phyloP scores from a whole-genome alignment of 257 asterid species.

The Pogostemon cablin region DNA sequence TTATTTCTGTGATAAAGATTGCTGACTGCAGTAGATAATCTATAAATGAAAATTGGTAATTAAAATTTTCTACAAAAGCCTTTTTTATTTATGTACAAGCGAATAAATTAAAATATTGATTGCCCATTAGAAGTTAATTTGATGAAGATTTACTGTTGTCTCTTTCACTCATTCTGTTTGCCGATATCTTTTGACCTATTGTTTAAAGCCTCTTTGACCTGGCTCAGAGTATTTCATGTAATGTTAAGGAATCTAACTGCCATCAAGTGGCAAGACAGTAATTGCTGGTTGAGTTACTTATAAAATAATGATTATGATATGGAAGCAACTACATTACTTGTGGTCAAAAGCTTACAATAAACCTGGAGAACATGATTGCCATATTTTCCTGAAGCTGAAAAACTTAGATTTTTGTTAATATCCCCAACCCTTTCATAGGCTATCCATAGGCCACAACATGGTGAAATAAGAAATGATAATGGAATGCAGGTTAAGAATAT shows the following conservation, averaged over 20 bases:
- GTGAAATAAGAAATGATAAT: not conserved
- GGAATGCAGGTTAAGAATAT: not conserved
- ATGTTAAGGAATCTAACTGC: not conserved
- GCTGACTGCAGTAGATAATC: not conserved
- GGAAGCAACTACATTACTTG: slow-evolving; percentile 5
- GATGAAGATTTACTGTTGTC: not conserved
- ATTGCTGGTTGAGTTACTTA: slow-evolving; percentile 8
- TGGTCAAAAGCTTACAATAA: slow-evolving; percentile 6
- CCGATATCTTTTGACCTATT: slow-evolving; percentile 19
- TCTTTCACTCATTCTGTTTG: not conserved
- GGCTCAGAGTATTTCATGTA: slow-evolving; percentile 20
- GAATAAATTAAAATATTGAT: not conserved
- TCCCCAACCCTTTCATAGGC: not conserved
- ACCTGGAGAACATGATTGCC: slow-evolving; percentile 20
- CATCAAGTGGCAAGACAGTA: slow-evolving; percentile 1
- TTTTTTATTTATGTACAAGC: not conserved
- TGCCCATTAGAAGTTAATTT: not conserved
- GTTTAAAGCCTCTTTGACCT: slow-evolving; percentile 16
- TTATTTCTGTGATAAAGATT: not conserved
- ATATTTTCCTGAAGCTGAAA: slow-evolving; percentile 15
- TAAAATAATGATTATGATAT: not conserved
- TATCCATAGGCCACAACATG: not conserved
- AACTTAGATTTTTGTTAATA: not conserved
- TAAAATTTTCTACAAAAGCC: not conserved
- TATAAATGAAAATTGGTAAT: slow-evolving; percentile 1